Base-by-base conservation (phyloP, 2,329 filamentous ascomycete genomes). In the Fusarium siculi region DNA sequence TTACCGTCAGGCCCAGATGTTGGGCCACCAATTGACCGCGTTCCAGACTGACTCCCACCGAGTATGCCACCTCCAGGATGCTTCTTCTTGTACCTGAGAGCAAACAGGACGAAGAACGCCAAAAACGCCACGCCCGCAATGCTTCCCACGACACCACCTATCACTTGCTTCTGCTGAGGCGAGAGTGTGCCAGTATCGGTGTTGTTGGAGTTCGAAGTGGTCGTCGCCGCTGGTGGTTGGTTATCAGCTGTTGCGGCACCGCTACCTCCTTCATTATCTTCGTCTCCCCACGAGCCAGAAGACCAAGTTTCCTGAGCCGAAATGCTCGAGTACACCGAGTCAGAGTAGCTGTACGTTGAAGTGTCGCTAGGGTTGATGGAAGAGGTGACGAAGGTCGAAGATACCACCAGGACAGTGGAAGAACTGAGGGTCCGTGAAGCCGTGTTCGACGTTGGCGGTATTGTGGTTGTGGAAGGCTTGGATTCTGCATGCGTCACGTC, bases 51-150 rank as follows among this genome's bases (percentile, higher is more conserved):
- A 21, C 78, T 80, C 34, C 85, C 84, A 40, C 82, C 83, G 5
- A 87, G 81, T 37, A 87, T 80, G n/a, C 82, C 76, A 72, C 84
- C 81, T 49, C 81, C 83, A 11, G 82, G 80, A 63, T 84, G 83
- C 63, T 84, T 84, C 77, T 86, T 90, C 83, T 85, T 90, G 83
- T 87, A 89, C 73, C 85, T 84, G 47, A 91, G 76, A n/a, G 87
- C 74, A 66, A 87, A 82, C 63, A 91, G 79, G 10, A 89, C 78
- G 25, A 91, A 78, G 9, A 91, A 78, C 8, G 89, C 80, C 54
- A 92, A 78, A 50, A 91, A 82, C 18, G 89, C 89, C 4, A 88
- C 79, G 23, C 89, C 90, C 21, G 90, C 89, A 37, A 92, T 78
- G 44, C 87, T 84, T 28, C 89, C 89, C 23, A 90, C 82, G 3